Percentiles rank a stretch among this genome's conserved stretches.
Conservation (phyloP, 2,329 filamentous ascomycete species). For the Parafenestella ontariensis region DNA sequence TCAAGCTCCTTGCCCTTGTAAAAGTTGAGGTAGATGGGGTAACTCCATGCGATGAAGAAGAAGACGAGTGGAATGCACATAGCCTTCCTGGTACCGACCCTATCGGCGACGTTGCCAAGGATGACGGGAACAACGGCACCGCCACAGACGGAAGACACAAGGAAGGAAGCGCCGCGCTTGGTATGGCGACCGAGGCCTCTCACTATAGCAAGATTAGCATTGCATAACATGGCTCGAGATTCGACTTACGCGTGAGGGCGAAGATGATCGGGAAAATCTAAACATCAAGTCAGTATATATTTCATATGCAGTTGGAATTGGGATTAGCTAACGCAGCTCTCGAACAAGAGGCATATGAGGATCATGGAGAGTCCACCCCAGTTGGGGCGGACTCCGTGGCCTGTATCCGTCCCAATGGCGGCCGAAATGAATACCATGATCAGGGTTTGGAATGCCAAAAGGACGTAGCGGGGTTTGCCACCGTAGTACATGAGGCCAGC, state of each 20-base stretch:
- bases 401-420: slow-evolving; percentile 44
- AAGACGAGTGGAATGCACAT: slow-evolving; percentile 48
- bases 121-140: slow-evolving; percentile 47
- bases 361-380: slow-evolving; percentile 48
- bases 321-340: slow-evolving; percentile 6
- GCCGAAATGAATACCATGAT: slow-evolving; percentile 48
- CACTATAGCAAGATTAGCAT: not conserved
- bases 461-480: slow-evolving; percentile 46
- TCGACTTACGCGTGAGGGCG: slow-evolving; percentile 34
- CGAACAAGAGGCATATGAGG: slow-evolving; percentile 50
- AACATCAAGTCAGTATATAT: slow-evolving; percentile 16
- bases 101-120: slow-evolving; percentile 45
- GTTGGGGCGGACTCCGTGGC: slow-evolving; percentile 35
- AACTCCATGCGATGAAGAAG: slow-evolving; percentile 46
- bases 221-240: not conserved
- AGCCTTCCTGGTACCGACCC: slow-evolving; percentile 40
- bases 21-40: slow-evolving; percentile 47
- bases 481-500: slow-evolving; percentile 47
- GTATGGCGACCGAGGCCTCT: slow-evolving; percentile 49
- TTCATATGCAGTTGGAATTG: not conserved
- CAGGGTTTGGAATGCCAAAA: slow-evolving; percentile 45
- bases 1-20: slow-evolving; percentile 45
- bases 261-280: slow-evolving; percentile 52
- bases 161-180: slow-evolving; percentile 49
- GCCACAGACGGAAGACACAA: slow-evolving; percentile 47